A percentile compares a stretch with the other conserved stretches of the same genome.
phyloP scores from a whole-genome alignment of 179 eudicot species.

The Beta corolliflora region DNA sequence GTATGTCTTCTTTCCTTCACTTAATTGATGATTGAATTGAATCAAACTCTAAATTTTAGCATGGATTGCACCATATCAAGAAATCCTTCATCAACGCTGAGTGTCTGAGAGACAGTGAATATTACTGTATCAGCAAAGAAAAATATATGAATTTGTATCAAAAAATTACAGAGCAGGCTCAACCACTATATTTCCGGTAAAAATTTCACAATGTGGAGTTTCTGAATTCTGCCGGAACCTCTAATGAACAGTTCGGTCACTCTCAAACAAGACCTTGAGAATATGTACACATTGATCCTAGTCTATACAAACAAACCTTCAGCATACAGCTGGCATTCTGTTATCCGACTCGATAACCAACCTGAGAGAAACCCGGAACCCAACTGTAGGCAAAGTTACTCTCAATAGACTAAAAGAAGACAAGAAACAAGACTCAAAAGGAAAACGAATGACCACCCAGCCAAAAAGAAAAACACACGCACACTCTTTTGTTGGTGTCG shows the following conservation, averaged over 20 bases:
- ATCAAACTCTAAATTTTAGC: neutral
- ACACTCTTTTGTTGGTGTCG: slow-evolving; percentile 26
- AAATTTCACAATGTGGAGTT: slow-evolving; percentile 9
- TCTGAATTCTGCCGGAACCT: neutral
- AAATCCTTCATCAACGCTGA: neutral
- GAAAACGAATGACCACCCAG: neutral
- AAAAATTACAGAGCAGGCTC: neutral
- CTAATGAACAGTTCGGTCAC: slow-evolving; percentile 12
- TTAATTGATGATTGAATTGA: neutral
- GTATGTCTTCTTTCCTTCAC: neutral
- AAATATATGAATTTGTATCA: neutral
- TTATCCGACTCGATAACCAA: too few species aligned
- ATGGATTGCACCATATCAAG: neutral
- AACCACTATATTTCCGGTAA: slow-evolving; percentile 12
- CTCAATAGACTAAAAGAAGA: slow-evolving; percentile 8
- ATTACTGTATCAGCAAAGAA: neutral
- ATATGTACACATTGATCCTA: slow-evolving; percentile 30
- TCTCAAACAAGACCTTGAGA: slow-evolving; percentile 12
- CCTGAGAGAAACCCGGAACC: too few species aligned
- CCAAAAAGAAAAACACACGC: neutral
- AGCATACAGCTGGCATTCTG: neutral
- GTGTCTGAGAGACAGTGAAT: neutral
- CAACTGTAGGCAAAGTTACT: slow-evolving; percentile 2
- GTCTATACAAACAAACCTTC: slow-evolving; percentile 35
- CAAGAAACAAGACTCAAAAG: slow-evolving; percentile 1